Conservation (phyloP, 2,329 filamentous ascomycete species). For the Colletotrichum sansevieriae region DNA sequence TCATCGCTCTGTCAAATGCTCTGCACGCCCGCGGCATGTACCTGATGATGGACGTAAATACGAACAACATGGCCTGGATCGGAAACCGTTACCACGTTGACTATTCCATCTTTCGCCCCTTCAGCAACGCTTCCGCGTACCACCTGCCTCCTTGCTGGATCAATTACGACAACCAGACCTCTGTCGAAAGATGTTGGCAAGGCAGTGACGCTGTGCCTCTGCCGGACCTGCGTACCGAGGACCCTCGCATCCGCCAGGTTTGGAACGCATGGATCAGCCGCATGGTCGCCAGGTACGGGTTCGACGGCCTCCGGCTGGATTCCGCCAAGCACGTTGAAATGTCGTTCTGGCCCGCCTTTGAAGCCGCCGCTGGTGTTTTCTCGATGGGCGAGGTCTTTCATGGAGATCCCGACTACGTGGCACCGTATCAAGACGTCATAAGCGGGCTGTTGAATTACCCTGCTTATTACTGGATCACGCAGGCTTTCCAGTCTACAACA, state of each 20-base stretch:
- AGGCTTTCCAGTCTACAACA: constrained; percentile 49
- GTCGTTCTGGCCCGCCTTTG: constrained; percentile 69
- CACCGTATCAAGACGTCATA: constrained; percentile 66
- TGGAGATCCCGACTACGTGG: constrained; percentile 63
- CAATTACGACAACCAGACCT: constrained; percentile 65
- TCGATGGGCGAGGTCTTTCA: constrained; percentile 72
- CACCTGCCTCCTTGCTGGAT: constrained; percentile 69
- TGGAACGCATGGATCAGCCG: constrained; percentile 71
- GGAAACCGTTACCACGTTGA: constrained; percentile 64
- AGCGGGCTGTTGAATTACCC: constrained; percentile 74
- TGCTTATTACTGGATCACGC: constrained; percentile 57
- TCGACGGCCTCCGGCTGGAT: constrained; percentile 73
- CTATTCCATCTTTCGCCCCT: constrained; percentile 51
- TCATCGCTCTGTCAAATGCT: constrained; percentile 67
- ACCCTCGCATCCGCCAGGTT: constrained; percentile 59
- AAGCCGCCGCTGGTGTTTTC: constrained; percentile 68
- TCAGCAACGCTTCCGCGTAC: constrained; percentile 69
- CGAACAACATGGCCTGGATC: constrained; percentile 63
- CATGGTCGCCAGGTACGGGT: constrained; percentile 70
- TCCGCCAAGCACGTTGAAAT: constrained; percentile 73
- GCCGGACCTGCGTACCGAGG: constrained; percentile 72
- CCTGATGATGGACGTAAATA: constrained; percentile 73
- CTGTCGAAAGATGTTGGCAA: constrained; percentile 64
- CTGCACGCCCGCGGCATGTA: constrained; percentile 68
- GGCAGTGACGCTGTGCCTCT: constrained; percentile 63